Evolutionary conservation across 2,329 filamentous ascomycete species (phyloP), one percentile per base, ranked within the genome.

Genomic region (Claviceps sorghi): DNA sequence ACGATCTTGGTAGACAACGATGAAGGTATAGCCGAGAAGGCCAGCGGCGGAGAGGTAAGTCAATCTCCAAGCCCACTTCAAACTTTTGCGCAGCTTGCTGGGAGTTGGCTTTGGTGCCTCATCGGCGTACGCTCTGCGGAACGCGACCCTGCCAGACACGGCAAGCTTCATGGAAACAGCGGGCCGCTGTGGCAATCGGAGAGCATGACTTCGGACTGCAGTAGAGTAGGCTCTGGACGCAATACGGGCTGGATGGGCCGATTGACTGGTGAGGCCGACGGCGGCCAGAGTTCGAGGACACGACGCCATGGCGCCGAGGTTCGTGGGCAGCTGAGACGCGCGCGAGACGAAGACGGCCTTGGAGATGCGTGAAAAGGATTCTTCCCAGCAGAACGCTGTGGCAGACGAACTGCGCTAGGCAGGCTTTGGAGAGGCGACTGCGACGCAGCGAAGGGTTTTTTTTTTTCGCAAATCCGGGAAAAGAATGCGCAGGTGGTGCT

Each of bases 1-100:
- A 62, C 88, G 83, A 66, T 87, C 82, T 49, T 83, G 74, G 69
- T 90, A 96, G 71, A 96, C 84, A 64, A 80, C 79, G 68, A 93
- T 96, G 61, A 78, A 79, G 54, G 90, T 72, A 65, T 84, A 89
- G 58, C 74, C 87, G 43, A 86, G 65, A 54, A 83, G 76, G 57
- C 77, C 86, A 56, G 93, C 67, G 55, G 81, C 68, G 52, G 86
- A 84, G 58, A 96, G 70, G 66, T 91, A 89, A 52, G 84, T 86
- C 62, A 88, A 65, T 61, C 93, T 82, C 86, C 88, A 97, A 54
- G 83, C 71, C 83, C 86, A 95, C 66, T 79, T 79, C 65, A 97
- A 75, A 58, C 81, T 77, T 52, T 73, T 73, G 54, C 82, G 72
- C 69, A 93, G 83, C 64, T 82, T 80, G 62, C 73, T 70, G 44